A percentile compares a stretch with the other conserved stretches of the same genome.
Conservation (phyloP, 2,329 filamentous ascomycete species). For the Aspergillus sp. region DNA sequence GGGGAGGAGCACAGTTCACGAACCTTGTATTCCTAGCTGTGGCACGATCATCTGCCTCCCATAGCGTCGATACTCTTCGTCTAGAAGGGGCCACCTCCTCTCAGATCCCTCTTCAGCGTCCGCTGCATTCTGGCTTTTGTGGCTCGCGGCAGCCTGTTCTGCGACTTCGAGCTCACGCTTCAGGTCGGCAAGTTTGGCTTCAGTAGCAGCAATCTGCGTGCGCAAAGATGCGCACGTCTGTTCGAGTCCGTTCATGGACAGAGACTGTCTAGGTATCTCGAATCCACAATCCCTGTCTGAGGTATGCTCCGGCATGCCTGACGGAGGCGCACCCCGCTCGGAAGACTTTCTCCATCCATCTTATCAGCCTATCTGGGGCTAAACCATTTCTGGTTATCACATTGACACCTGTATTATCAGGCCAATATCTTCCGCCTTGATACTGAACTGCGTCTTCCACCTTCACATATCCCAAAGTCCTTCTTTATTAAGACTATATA, state of each 20-base stretch:
- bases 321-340: constrained; percentile 2
- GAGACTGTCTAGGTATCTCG: neutral
- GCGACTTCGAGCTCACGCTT: constrained; percentile 38
- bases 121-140: constrained; percentile 11
- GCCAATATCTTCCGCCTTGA: neutral
- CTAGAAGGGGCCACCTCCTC: constrained; percentile 66
- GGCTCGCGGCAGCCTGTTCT: constrained; percentile 28
- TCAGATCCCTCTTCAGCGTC: neutral
- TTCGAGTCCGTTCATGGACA: constrained; percentile 26
- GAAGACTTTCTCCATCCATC: constrained; percentile 2
- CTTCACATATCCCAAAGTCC: no score
- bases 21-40: constrained; percentile 73
- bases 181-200: constrained; percentile 37
- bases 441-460: no score
- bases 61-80: constrained; percentile 81
- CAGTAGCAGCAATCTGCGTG: constrained; percentile 40
- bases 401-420: neutral
- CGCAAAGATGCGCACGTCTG: constrained; percentile 35
- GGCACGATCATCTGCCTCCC: constrained; percentile 89
- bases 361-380: constrained; percentile 5
- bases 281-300: neutral
- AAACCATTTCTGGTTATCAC: constrained; percentile 3
- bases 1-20: constrained; percentile 11
- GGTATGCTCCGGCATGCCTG: neutral
- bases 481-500: neutral